Evolutionary conservation across 1,284 basidiomycete genomes (phyloP).

Genomic region (Ganoderma lucidum): DNA sequence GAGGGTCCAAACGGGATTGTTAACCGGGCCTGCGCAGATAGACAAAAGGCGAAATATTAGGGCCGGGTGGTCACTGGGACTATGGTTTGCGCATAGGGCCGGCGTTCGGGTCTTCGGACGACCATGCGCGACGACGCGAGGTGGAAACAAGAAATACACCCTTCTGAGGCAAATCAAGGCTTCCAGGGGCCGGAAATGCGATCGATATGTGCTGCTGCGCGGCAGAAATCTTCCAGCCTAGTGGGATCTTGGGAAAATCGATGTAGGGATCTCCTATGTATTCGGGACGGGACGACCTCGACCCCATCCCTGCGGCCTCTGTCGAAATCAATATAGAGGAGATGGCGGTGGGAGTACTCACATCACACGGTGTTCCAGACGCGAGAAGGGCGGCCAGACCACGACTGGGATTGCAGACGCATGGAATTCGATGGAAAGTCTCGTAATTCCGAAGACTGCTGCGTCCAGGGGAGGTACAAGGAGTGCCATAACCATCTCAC

Average conservation of each 20-base stretch:
- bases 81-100: conserved; percentile 9
- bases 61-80: neutral
- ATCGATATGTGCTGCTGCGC: conserved; percentile 6
- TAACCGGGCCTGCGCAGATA: neutral
- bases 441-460: conserved; percentile 6
- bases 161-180: neutral
- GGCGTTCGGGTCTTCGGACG: conserved; percentile 1
- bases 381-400: neutral
- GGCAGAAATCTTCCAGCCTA: conserved; percentile 5
- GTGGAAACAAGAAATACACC: conserved; percentile 2
- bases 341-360: conserved; percentile 1
- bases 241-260: conserved; percentile 8
- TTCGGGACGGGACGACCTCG: conserved; percentile 5
- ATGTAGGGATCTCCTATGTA: conserved; percentile 2
- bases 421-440: conserved; percentile 1
- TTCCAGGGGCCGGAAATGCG: conserved; percentile 4
- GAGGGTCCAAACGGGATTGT: neutral
- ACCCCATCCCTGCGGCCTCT: neutral
- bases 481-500: conserved; percentile 1
- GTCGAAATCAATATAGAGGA: conserved; percentile 6
- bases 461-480: neutral
- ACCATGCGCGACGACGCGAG: conserved; percentile 1
- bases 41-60: conserved; percentile 2
- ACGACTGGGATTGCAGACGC: neutral
- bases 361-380: neutral